phyloP scores from a whole-genome alignment of 805 yeast species.

The Metschnikowia corniflorae region DNA sequence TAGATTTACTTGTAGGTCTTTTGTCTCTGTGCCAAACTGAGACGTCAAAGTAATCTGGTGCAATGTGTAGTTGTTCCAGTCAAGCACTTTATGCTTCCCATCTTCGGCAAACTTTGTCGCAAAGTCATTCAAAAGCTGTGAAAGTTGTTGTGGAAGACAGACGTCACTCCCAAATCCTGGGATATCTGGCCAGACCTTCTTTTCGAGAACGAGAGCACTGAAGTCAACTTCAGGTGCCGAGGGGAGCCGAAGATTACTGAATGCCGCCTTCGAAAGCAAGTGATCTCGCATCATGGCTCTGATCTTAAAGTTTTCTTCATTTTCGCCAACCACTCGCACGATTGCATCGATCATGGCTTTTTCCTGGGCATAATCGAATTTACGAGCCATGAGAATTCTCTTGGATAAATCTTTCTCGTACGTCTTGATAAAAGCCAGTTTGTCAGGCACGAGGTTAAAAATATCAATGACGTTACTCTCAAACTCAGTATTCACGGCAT shows the following conservation, averaged over 20 bases:
- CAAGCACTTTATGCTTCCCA: conserved; percentile 26
- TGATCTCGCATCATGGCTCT: conserved; percentile 36
- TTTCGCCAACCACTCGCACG: conserved; percentile 29
- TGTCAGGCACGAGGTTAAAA: conserved; percentile 33
- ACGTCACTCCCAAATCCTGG: conserved; percentile 24
- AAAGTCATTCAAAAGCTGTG: conserved; percentile 20
- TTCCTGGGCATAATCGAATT: conserved; percentile 20
- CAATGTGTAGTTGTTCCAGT: conserved; percentile 41
- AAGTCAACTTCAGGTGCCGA: conserved; percentile 20
- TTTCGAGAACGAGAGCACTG: conserved; percentile 31
- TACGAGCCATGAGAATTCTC: conserved; percentile 29
- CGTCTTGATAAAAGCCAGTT: conserved; percentile 27
- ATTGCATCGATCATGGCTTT: conserved; percentile 23
- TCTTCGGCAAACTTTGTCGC: conserved; percentile 19
- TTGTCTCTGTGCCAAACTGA: conserved; percentile 27
- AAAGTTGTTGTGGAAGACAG: conserved; percentile 24
- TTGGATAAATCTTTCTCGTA: conserved; percentile 37
- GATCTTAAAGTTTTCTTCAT: conserved; percentile 26
- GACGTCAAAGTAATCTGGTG: conserved; percentile 38
- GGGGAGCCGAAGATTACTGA: conserved; percentile 6
- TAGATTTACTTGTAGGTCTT: conserved; percentile 38
- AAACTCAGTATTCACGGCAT: conserved; percentile 12
- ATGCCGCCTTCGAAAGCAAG: conserved; percentile 18
- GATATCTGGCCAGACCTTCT: conserved; percentile 39
- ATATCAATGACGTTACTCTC: conserved; percentile 19